These are phyloP conservation scores for Dictyostelium firmibasis DNA, from an alignment of 78 protist genomes.

Conservation along the genomic window DNA sequence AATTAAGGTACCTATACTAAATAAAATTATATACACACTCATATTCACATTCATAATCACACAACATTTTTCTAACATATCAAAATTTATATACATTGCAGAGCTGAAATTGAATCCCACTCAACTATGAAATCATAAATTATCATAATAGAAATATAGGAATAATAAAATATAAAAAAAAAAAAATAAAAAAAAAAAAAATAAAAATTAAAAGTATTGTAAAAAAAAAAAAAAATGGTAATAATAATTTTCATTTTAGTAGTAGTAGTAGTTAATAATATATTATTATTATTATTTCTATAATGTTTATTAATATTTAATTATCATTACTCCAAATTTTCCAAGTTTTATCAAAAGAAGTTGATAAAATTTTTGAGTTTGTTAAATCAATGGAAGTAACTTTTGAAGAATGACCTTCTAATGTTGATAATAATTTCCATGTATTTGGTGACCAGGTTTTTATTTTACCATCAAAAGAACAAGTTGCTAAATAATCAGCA, in stretches of 20 bases:
- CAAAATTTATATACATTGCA: neutral
- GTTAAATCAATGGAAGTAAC: conserved; percentile 34
- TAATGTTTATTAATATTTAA: neutral
- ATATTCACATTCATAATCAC: neutral
- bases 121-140: conserved; percentile 51
- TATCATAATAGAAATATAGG: conserved; percentile 1
- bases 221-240: neutral
- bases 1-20: conserved; percentile 43
- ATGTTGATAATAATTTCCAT: conserved; percentile 22
- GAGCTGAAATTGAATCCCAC: conserved; percentile 75
- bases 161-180: neutral
- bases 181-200: neutral
- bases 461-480: conserved; percentile 62
- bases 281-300: neutral
- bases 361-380: conserved; percentile 44
- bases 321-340: conserved; percentile 49
- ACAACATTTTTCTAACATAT: neutral
- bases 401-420: conserved; percentile 50
- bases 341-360: conserved; percentile 77
- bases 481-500: conserved; percentile 14
- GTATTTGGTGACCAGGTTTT: conserved; percentile 33
- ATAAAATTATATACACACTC: neutral
- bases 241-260: no score
- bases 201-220: neutral
- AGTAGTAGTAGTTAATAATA: no score